Percentiles rank a stretch among this genome's conserved stretches.
phyloP scores from a whole-genome alignment of 2,329 filamentous ascomycete genomes.

The Beauveria brongniartii region DNA sequence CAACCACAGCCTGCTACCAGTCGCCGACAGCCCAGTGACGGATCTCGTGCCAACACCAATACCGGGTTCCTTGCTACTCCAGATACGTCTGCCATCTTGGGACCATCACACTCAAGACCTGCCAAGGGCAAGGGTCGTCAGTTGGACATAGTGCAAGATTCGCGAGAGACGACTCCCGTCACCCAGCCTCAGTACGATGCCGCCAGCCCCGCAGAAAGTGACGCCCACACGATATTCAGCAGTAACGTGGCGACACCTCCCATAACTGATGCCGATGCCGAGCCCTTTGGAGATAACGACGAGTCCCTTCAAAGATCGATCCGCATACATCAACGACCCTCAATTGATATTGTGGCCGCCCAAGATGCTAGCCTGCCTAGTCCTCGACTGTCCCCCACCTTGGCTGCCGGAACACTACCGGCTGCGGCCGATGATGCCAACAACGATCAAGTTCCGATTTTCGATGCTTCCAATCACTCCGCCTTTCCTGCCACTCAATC shows the following conservation, averaged over 20 bases:
- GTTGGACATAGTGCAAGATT: slow-evolving; percentile 34
- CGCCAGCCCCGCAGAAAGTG: slow-evolving; percentile 45
- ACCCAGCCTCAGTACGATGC: slow-evolving; percentile 36
- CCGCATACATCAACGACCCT: slow-evolving; percentile 41
- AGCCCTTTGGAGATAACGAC: slow-evolving; percentile 47
- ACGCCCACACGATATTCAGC: slow-evolving; percentile 52
- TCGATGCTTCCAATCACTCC: slow-evolving; percentile 23
- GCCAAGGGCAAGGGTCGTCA: slow-evolving; percentile 34
- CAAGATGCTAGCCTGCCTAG: slow-evolving; percentile 92
- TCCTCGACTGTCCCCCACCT: slow-evolving; percentile 85
- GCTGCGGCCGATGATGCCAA: slow-evolving; percentile 38
- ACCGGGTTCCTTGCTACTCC: slow-evolving; percentile 44
- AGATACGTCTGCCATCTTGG: slow-evolving; percentile 43
- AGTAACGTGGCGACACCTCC: slow-evolving; percentile 65
- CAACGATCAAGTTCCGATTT: slow-evolving; percentile 25
- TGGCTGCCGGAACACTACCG: slow-evolving; percentile 58
- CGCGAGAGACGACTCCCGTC: slow-evolving; percentile 35
- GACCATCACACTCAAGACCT: slow-evolving; percentile 23
- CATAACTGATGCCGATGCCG: slow-evolving; percentile 63
- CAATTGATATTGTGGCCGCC: slow-evolving; percentile 61
- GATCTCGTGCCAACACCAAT: not conserved
- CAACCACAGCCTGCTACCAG: not conserved
- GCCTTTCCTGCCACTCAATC: slow-evolving; percentile 36
- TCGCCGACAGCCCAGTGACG: slow-evolving; percentile 12
- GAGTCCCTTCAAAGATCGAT: slow-evolving; percentile 40